Evolutionary conservation across 2,329 filamentous ascomycete species (phyloP), one percentile per base, ranked within the genome.

Genomic region (Trichothecium roseum): DNA sequence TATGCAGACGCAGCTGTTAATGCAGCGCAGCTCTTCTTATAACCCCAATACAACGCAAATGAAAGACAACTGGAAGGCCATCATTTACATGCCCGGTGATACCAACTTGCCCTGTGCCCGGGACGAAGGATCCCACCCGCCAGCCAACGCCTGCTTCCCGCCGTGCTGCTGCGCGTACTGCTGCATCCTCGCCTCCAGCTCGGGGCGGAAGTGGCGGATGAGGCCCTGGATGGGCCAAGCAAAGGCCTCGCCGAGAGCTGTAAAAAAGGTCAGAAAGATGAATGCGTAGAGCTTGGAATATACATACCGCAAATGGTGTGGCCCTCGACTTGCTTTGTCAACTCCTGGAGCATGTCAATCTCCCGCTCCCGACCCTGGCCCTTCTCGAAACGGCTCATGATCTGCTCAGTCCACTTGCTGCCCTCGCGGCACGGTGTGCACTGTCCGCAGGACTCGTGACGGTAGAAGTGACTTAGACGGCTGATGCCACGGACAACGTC

Each of bases 401-500:
- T 96, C 71, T 98, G 88, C 64, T 94, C 84, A 9, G 89, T 95
- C 91, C 91, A 98, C 69, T 94, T 95, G 70, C 83, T 93, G 46
- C 91, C 91, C 68, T 98, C 91, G 57, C 91, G 84, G 74, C 91
- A 98, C n/a, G 91, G 91, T 39, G 91, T 98, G 71, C 91, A 98
- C 68, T 98, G 91, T 41, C 91, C 91, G 62, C 91, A 98, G 47
- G 81, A 88, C 71, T 98, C 91, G 69, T 98, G 91, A 63, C 88
- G 84, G 72, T 98, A 98, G 71, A 98, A 98, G 60, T 89, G 85
- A 52, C 84, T 85, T 50, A 98, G 78, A 50, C 91, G 81, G 45
- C 84, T 81, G 56, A 98, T 96, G 55, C 86, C 85, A 45, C 89
- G 83, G 47, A 98, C 87, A 35, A 98, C 84, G 59, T 98, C 91